Evolutionary conservation across 352 stramenopile species (phyloP), one percentile per base, ranked within the genome.

Genomic region (Blastocystis sp.): DNA sequence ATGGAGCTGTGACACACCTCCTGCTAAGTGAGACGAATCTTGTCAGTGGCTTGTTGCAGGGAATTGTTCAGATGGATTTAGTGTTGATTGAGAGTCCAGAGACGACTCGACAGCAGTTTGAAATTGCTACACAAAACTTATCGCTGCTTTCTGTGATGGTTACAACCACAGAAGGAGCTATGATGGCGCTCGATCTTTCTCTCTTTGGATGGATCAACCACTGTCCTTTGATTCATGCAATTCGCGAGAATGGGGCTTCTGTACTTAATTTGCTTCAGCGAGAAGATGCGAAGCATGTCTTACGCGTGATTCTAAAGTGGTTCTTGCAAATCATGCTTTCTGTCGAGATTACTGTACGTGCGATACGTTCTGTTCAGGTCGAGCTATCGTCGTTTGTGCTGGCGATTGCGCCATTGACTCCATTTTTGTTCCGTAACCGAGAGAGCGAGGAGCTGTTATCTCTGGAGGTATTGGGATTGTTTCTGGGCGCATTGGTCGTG

Each of bases 371-470:
- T 0, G 70, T 80, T 18, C 43, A 80, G 5, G 45, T 20, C 20
- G 70, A 80, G 37, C 55, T 80, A 9, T 41, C 70, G 7, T 13
- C 70, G n/a, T 64, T 80, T 41, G 70, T 80, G 15, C 70, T 61
- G 15, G 70, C 70, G n/a, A 23, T 80, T 15, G 50, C 50, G 45
- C 70, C 70, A 0, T 41, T 80, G 18, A 61, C 70, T 0, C 55
- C 70, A 9, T 39, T 80, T 20, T 20, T 80, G 37, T 80, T 80
- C 43, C 53, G 45, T 26, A 53, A 63, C 15, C 11, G 70, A 26
- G 70, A 80, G 50, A 41, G 41, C 43, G 70, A 64, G 13, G 37
- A 80, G 23, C 6, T 18, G 13, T 11, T 80, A 6, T 20, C 43
- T 18, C 13, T 63, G 34, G 70, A 80, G 13, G 50, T 63, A 1